Base-by-base conservation (phyloP, 2,329 filamentous ascomycete genomes). In the Exophiala sp. region DNA sequence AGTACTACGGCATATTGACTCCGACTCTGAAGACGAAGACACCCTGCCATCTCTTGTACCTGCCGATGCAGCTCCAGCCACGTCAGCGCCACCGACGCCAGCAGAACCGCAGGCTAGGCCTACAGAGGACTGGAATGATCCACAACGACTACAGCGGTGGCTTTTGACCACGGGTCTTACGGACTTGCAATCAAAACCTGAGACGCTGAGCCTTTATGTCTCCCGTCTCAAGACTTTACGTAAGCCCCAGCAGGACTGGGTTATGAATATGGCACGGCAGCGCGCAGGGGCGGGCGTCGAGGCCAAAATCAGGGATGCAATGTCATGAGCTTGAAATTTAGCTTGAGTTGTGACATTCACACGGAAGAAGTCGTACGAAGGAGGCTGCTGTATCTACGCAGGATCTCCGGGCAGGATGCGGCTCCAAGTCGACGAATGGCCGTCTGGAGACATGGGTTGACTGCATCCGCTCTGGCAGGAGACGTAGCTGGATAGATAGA, bases 61-160 rank as follows among this genome's bases (percentile, higher is more conserved):
- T 35, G 29, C 41, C 33, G 12, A 34, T 12, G 12, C 42, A 14
- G 21, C 36, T 24, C 12, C 45, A 36, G 32, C 21, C 41, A 16
- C 47, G n/a, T 11, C 41, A 18, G 18, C 7, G 9, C n/a, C 32
- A 40, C 33, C 12, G 7, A 20, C 43, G 33, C 44, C 50, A 16
- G 12, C 16, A 9, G 39, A 7, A 10, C 39, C 8, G 6, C 20
- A 42, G 16, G 14, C 45, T 12, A 4, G 52, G 16, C 12, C 54
- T 10, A 12, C 54, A n/a, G 24, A 41, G 24, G 55, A 58, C 8
- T 34, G 35, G 40, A 52, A 55, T 40, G 62, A 63, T 46, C 62
- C 62, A 11, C 63, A 65, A 46, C 58, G 63, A 12, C 45, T 63
- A 2, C 63, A 65, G 33, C 58, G 63, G 14, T 65, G 61, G 59